Base-by-base conservation (phyloP, 1,284 basidiomycete genomes). In the Cutaneotrichosporon arboriforme region DNA sequence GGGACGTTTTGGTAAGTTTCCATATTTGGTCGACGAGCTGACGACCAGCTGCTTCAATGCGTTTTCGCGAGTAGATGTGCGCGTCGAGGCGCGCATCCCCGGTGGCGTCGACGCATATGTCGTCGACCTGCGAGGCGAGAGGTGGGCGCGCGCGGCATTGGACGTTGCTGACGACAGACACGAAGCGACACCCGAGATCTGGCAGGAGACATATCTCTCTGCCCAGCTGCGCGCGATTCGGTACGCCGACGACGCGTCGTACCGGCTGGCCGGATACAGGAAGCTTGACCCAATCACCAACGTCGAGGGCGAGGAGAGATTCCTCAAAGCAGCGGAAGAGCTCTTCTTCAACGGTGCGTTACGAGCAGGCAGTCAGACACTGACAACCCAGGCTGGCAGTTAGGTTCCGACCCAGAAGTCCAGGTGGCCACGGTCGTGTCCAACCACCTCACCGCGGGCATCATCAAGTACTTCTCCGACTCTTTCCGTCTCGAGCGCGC, bases 381-480 rank as follows among this genome's bases (percentile, higher is more conserved):
- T 60, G 43, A 58, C 22, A 10, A 58, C 5, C 26, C 26, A 90
- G 90, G 94, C 26, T 98, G 94, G 96, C 93, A 97, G 72, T 87
- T 97, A 1, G 94, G 94, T 3, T 97, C 92, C 0, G 94, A 97
- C 63, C 94, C 94, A 0, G 96, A 98, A 75, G 93, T 97, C 34
- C 96, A 98, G 72, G 94, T 98, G 18, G 94, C 94, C 1, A 97
- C 93, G 1, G 82, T 93, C n/a, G 90, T 97, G 5, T 92, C 90
- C 35, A 98, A 98, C 72, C 94, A 98, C 71, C 81, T 98, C 13
- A 94, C 92, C 0, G 87, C 90, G 4, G 94, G 88, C 1, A 83
- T 97, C 64, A 83, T 97, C 79, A 97, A 97, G 72, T 97, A 97
- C 76, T 98, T 98, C 70, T 89, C 92, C 12, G 89, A 94, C 65